A percentile compares a stretch with the other conserved stretches of the same genome.
Evolutionary conservation across 176 grass and related monocot species (phyloP).

Genomic region (Triticum monococcum): DNA sequence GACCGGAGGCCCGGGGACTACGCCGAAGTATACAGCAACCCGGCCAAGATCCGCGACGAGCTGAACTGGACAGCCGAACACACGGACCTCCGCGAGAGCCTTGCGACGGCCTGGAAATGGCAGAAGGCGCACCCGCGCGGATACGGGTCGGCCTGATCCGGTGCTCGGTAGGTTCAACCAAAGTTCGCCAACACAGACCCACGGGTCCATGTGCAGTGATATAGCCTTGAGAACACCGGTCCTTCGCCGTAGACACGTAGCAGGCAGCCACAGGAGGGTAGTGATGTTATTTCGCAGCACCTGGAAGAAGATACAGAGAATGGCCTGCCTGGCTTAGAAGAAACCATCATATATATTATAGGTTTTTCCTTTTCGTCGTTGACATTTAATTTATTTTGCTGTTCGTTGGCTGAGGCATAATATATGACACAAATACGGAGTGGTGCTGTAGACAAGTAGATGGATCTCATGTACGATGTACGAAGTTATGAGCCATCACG

Average conservation of each 20-base stretch:
- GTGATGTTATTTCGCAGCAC: slow-evolving; percentile 23
- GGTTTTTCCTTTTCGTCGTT: not conserved
- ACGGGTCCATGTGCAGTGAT: slow-evolving; percentile 33
- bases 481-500: slow-evolving; percentile 6
- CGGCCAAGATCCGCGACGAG: slow-evolving; percentile 68
- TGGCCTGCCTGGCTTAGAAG: slow-evolving; percentile 22
- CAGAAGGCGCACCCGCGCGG: slow-evolving; percentile 76
- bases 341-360: slow-evolving; percentile 10
- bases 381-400: slow-evolving; percentile 29
- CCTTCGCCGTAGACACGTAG: slow-evolving; percentile 20
- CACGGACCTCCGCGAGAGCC: slow-evolving; percentile 81
- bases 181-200: not conserved
- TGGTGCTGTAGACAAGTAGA: slow-evolving; percentile 31
- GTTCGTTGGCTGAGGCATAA: not conserved
- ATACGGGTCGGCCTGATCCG: slow-evolving; percentile 52
- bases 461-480: not conserved
- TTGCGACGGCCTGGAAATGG: slow-evolving; percentile 87
- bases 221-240: slow-evolving; percentile 26
- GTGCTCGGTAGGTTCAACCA: not conserved
- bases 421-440: slow-evolving; percentile 34
- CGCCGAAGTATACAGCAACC: slow-evolving; percentile 92
- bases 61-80: slow-evolving; percentile 86
- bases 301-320: slow-evolving; percentile 17
- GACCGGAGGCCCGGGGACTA: slow-evolving; percentile 84
- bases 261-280: slow-evolving; percentile 1